Percentiles rank a stretch among this genome's conserved stretches.
Conservation (phyloP, 2,329 filamentous ascomycete species). For the Talaromyces marneffei region DNA sequence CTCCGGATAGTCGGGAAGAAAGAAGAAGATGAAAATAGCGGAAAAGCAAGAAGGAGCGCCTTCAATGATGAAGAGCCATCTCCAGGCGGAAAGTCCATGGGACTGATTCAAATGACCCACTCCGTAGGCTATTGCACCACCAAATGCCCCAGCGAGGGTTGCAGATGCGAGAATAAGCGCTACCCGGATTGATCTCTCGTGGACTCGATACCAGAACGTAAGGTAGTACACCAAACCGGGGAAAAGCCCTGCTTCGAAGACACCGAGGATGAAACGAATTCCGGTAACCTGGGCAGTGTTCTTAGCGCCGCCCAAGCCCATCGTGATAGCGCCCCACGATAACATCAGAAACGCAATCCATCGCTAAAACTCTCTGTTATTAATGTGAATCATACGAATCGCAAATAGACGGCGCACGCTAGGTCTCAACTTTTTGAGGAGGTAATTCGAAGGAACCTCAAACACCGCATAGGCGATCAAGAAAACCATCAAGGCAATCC, state of each 20-base stretch:
- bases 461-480: conserved; percentile 46
- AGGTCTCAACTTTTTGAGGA: conserved; percentile 44
- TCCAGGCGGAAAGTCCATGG: conserved; percentile 21
- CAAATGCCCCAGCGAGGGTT: conserved; percentile 51
- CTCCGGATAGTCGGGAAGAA: conserved; percentile 33
- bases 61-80: conserved; percentile 21
- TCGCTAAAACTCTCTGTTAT: conserved; percentile 21
- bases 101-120: conserved; percentile 37
- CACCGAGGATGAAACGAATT: conserved; percentile 45
- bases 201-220: conserved; percentile 52
- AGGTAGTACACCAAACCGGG: conserved; percentile 46
- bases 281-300: conserved; percentile 42
- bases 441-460: conserved; percentile 47
- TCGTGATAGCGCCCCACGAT: conserved; percentile 45
- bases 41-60: conserved; percentile 17
- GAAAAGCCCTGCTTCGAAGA: conserved; percentile 49
- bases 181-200: conserved; percentile 55
- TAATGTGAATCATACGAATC: background rate
- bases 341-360: conserved; percentile 49
- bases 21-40: conserved; percentile 23
- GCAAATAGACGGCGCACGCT: conserved; percentile 26
- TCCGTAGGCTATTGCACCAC: conserved; percentile 51
- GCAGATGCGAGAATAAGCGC: conserved; percentile 50
- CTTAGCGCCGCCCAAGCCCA: conserved; percentile 42
- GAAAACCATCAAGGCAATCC: conserved; percentile 45